Base-by-base conservation (phyloP, 345 rosid genomes). In the Excoecaria cochinchinensis region DNA sequence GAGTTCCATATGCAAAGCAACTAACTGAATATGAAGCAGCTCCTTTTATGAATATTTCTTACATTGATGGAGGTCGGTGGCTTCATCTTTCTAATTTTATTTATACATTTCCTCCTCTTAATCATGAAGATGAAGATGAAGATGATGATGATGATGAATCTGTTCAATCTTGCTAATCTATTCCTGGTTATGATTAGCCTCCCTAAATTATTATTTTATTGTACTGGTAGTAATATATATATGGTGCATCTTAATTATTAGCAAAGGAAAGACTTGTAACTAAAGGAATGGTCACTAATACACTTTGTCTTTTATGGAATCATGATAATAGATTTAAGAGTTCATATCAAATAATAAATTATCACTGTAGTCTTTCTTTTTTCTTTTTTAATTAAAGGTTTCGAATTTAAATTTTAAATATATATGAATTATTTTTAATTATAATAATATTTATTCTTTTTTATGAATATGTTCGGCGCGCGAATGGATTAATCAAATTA, bases 51-150 rank as follows among this genome's bases (percentile, higher is more conserved):
- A 73, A 85, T 67, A 67, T 88, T 67, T 88, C 97, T 44, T 93
- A 79, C 74, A 89, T 93, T 25, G 89, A 90, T 76, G 95, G 98
- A 24, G 68, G 84, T 42, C 77, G 88, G 22, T 91, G 98, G 98
- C 91, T 93, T 71, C 79, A 68, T 25, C 24, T 42, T 14, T 52
- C 63, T 10, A 11, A 57, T 14, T n/a, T 1, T 44, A 13, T 63
- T 0, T 9, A 15, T n/a, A 39, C 4, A 67, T 46, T 75, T 67
- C 56, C 42, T 5, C 3, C 31, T 31, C 31, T 31, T 31, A 31
- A 31, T 31, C 31, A n/a, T 36, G 46, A 38, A 48, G 66, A 36
- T 22, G 13, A 51, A 24, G 21, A 42, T 17, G 14, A 52, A 21
- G 60, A 16, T 52, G 79, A 62, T 24, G 9, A 42, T 15, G 9